These are phyloP conservation scores for Tuber umbilicatum DNA, from an alignment of 495 filamentous ascomycete species.

Conservation along the genomic window DNA sequence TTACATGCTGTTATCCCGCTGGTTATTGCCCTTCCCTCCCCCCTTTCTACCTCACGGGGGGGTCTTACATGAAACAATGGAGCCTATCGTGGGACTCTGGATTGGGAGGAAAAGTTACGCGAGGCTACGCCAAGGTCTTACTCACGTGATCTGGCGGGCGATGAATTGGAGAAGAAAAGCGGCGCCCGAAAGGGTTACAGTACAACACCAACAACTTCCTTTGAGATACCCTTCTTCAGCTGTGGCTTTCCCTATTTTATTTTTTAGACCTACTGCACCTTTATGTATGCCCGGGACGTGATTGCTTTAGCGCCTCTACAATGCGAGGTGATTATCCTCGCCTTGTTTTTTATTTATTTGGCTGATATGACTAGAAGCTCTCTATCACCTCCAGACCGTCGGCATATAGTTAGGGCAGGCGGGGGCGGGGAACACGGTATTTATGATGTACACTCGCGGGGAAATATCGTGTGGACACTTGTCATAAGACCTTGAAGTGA, in stretches of 20 bases:
- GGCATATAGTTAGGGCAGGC: background rate
- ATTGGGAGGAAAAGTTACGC: background rate
- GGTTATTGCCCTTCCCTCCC: background rate
- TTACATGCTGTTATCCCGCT: background rate
- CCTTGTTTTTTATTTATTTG: background rate
- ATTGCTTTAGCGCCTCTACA: background rate
- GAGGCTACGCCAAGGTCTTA: background rate
- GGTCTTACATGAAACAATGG: background rate
- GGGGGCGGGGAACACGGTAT: background rate
- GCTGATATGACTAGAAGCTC: background rate
- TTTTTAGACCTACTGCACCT: background rate
- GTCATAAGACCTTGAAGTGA: background rate
- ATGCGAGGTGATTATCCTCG: background rate
- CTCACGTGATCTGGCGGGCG: background rate
- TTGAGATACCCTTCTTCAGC: background rate
- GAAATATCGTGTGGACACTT: background rate
- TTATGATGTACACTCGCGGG: background rate
- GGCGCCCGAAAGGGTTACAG: background rate
- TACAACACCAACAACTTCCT: background rate
- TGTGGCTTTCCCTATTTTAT: constrained; percentile 3
- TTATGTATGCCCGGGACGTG: background rate
- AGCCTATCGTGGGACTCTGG: constrained; percentile 3
- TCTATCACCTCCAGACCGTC: background rate
- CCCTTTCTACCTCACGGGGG: background rate
- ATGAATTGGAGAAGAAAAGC: background rate